Evolutionary conservation across 2,329 filamentous ascomycete species (phyloP).

Genomic region (Aspergillus fischeri): DNA sequence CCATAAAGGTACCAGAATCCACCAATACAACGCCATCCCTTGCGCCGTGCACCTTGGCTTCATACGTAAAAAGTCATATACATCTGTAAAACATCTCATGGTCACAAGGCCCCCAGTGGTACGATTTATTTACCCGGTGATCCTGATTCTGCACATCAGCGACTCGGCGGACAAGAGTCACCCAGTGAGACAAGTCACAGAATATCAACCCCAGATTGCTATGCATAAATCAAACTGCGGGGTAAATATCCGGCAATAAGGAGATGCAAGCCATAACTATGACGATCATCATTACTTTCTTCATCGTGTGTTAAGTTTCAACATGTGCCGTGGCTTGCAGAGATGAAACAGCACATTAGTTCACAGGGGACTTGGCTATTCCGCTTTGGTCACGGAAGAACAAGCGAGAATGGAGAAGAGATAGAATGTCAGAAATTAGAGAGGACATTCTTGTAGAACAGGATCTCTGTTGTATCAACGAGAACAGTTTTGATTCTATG

Average conservation of each 20-base stretch:
- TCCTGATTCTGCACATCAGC: background rate
- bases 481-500: background rate
- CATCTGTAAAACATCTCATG: too few species aligned
- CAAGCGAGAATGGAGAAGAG: background rate
- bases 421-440: too few species aligned
- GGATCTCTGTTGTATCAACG: too few species aligned
- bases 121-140: background rate
- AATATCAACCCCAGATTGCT: too few species aligned
- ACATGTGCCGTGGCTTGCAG: background rate
- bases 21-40: too few species aligned
- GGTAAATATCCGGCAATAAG: constrained; percentile 39
- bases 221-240: constrained; percentile 20
- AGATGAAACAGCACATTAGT: background rate
- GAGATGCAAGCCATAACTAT: too few species aligned
- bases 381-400: constrained; percentile 1
- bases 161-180: too few species aligned
- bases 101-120: too few species aligned
- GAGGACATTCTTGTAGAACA: too few species aligned
- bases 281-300: background rate
- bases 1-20: too few species aligned
- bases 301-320: background rate
- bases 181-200: too few species aligned
- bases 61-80: too few species aligned
- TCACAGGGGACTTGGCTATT: background rate
- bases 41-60: constrained; percentile 19